These are phyloP conservation scores for Protostelium mycophagum DNA, from an alignment of 78 protist genomes.

Conservation along the genomic window DNA sequence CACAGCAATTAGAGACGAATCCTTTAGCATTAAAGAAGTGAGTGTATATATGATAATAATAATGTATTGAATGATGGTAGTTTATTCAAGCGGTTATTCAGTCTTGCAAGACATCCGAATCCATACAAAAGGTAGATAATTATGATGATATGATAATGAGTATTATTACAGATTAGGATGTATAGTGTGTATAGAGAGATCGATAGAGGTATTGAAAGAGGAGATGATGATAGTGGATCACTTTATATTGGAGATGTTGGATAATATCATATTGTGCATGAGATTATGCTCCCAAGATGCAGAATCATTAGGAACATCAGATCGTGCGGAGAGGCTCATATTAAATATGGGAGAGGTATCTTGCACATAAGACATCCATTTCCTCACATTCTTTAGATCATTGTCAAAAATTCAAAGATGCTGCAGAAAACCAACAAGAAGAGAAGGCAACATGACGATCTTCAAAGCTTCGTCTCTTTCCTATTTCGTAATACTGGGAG, in stretches of 20 bases:
- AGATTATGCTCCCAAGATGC: slow-evolving; percentile 11
- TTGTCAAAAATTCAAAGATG: slow-evolving; percentile 3
- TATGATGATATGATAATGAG: not conserved
- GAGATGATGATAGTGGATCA: slow-evolving; percentile 32
- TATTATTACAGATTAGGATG: slow-evolving; percentile 1
- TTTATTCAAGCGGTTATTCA: slow-evolving; percentile 45
- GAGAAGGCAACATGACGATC: slow-evolving; percentile 47
- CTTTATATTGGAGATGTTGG: slow-evolving; percentile 38
- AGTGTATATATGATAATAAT: not conserved
- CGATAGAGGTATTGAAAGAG: slow-evolving; percentile 3
- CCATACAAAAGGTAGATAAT: slow-evolving; percentile 34
- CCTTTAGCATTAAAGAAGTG: not conserved
- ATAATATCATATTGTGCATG: slow-evolving; percentile 9
- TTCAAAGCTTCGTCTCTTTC: slow-evolving; percentile 29
- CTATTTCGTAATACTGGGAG: slow-evolving; percentile 18
- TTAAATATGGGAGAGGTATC: not conserved
- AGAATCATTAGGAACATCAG: slow-evolving; percentile 1
- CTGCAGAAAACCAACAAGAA: slow-evolving; percentile 1
- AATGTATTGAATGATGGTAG: not conserved
- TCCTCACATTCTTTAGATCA: too few species aligned
- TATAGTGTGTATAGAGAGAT: not conserved
- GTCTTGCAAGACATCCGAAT: slow-evolving; percentile 53
- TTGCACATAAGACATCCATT: too few species aligned
- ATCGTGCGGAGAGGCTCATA: not conserved
- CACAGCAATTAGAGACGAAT: not conserved